Base-by-base conservation (phyloP, 139 green algal species). In the Chlamydomonas sphaeroides region DNA sequence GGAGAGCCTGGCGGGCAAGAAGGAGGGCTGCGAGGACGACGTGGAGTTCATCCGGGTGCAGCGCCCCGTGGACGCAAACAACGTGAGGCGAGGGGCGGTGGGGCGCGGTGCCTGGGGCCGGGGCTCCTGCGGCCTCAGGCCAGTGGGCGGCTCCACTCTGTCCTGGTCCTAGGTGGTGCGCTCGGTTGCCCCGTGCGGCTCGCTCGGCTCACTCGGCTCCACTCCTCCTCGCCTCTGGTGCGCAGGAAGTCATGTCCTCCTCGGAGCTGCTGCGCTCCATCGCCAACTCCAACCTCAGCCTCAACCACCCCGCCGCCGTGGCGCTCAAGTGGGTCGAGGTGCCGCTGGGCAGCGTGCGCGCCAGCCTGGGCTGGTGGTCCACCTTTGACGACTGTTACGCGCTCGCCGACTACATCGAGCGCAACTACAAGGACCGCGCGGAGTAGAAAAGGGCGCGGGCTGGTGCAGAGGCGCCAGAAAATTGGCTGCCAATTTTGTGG, bases 1-100 rank as follows among this genome's bases (percentile, higher is more conserved):
- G 56, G 85, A 94, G 87, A 51, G 67, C 2, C 85, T 95, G 53
- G 92, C 89, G 49, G 92, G 92, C 48, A 75, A 85, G 41, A 95
- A 93, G 84, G 92, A 95, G 84, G 92, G 92, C 39, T 95, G 92
- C 78, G 89, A 93, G 15, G 92, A 95, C 68, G 92, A 95, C 57
- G 80, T 94, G 25, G 89, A 95, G 88, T 95, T 90, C 66, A 86
- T 95, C 38, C 68, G 41, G 10, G 92, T 95, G 61, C 62, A 88
- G 78, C 86, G 91, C n/a, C 76, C 71, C 23, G 62, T 71, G n/a
- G n/a, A n/a, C n/a, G n/a, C n/a, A n/a, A n/a, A n/a, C n/a, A n/a
- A n/a, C n/a, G n/a, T n/a, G n/a, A n/a, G n/a, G n/a, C n/a, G n/a
- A n/a, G n/a, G n/a, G n/a, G n/a, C n/a, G n/a, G n/a, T n/a, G n/a